Evolutionary conservation across 2,329 filamentous ascomycete genomes (phyloP), one percentile per base, ranked within the genome.

Genomic region (Anthostomella pinea): DNA sequence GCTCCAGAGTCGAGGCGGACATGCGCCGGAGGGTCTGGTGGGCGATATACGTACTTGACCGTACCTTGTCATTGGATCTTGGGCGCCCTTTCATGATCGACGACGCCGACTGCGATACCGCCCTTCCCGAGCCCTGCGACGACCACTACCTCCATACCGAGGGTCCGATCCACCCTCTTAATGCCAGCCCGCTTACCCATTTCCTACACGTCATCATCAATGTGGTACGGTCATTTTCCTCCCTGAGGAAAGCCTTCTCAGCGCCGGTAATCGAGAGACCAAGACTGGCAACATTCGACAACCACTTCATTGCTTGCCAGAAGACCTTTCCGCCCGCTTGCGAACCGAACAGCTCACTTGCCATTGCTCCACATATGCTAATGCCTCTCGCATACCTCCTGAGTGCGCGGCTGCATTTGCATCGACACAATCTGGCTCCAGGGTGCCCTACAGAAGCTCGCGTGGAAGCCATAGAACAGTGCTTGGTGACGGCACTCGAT

Each of bases 21-120:
- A 89, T 91, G 79, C 80, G 90, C 36, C 80, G 86, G 43, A 76
- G 90, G 37, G 79, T 93, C 3, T 98, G 91, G 91, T 98, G 93
- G 89, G 81, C 87, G 10, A 79, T 95, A 38, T 97, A 97, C 63
- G 79, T 88, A 28, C 81, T 90, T 67, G 93, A 98, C 65, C 80
- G 89, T 45, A 75, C 86, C 17, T 68, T 94, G 32, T 82, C 88
- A 0, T 69, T 95, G 9, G 90, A 95, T 57, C 72, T 89, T 21
- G 86, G 87, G 7, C 81, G 85, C 33, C 88, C 91, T 1, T 77
- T 86, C 38, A 65, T 90, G 47, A 95, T 97, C 55, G 76, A 90
- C 55, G 91, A 97, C 52, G 75, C 79, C 20, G 91, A 97, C 60
- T 95, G 88, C 67, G 87, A 96, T 49, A 82, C 90, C 6, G 72